Evolutionary conservation across 768 basidiomycete species (phyloP), one percentile per base, ranked within the genome.

Genomic region (Clitopilus hobsonii): DNA sequence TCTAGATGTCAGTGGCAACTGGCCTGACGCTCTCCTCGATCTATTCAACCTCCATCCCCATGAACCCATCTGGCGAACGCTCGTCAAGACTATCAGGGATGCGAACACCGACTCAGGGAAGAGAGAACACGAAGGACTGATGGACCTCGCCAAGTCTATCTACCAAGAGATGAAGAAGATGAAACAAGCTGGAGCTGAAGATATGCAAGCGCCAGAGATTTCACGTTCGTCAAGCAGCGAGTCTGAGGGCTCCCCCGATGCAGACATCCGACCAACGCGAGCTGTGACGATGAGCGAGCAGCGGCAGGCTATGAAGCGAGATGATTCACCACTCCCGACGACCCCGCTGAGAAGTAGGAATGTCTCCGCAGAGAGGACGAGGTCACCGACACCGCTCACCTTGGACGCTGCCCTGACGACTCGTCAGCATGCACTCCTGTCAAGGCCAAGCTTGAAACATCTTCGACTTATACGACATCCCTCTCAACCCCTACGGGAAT

Each of bases 281-380:
- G 27, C 38, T 1, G 53, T 58, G 26, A 52, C 60, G 23, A 53
- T 60, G 59, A 54, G 45, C 38, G 56, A 60, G 51, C 59, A 60
- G 49, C 56, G 59, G 25, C 54, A 41, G 16, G 26, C 54, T 10
- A n/a, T 53, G 30, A 55, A 47, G 22, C 36, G 38, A 24, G 38
- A 45, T 8, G 22, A 20, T 3, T 45, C 41, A 20, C 22, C 41
- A 23, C 14, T 16, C 16, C 16, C 41, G 4, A 16, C 41, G 5
- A 18, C 41, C 3, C 3, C 41, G 4, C 41, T 23, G 2, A 20
- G n/a, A 16, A 11, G 32, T 11, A n/a, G 32, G n/a, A 11, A 3
- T 14, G 13, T n/a, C 32, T 36, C n/a, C 32, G 10, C n/a, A 11
- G 32, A 36, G 10, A 36, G 32, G n/a, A 36, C 3, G 8, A n/a